Conservation (phyloP, 1,284 basidiomycete species). For the Trichosporon sp. region DNA sequence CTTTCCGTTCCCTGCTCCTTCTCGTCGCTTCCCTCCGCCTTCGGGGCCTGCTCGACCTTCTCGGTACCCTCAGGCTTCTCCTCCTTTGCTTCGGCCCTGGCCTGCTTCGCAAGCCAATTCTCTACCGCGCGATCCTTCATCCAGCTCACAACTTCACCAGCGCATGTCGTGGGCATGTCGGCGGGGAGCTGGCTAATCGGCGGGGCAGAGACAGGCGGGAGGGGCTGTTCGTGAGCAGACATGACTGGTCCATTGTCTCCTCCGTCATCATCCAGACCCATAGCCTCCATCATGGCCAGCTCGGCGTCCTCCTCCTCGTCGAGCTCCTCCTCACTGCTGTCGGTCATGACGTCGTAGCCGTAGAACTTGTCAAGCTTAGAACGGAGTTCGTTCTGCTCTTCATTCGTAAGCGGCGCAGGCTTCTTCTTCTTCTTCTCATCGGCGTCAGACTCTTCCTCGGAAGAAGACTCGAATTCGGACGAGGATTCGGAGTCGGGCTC, state of each 20-base stretch:
- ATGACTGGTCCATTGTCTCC: conserved; percentile 28
- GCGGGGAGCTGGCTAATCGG: conserved; percentile 40
- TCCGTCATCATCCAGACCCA: conserved; percentile 26
- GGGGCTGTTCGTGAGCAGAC: conserved; percentile 45
- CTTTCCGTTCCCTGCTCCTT: conserved; percentile 29
- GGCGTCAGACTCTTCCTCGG: conserved; percentile 26
- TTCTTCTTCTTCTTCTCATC: conserved; percentile 20
- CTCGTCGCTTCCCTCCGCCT: conserved; percentile 38
- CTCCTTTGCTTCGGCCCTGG: conserved; percentile 1
- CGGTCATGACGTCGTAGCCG: conserved; percentile 4
- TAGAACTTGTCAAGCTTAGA: conserved; percentile 23
- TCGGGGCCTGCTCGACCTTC: no score
- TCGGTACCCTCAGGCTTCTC: background rate
- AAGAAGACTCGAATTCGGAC: no score
- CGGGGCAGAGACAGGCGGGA: conserved; percentile 40
- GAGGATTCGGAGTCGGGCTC: conserved; percentile 22
- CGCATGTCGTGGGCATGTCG: conserved; percentile 34
- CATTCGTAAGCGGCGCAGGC: conserved; percentile 22
- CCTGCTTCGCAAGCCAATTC: conserved; percentile 31
- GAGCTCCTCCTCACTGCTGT: conserved; percentile 13
- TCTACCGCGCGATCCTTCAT: conserved; percentile 41
- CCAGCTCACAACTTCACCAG: conserved; percentile 49
- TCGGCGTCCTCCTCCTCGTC: conserved; percentile 8
- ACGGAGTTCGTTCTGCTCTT: conserved; percentile 24
- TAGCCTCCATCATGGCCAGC: conserved; percentile 10